These are phyloP conservation scores for Globisporangium mamillatum DNA, from an alignment of 352 stramenopile genomes.

Conservation along the genomic window DNA sequence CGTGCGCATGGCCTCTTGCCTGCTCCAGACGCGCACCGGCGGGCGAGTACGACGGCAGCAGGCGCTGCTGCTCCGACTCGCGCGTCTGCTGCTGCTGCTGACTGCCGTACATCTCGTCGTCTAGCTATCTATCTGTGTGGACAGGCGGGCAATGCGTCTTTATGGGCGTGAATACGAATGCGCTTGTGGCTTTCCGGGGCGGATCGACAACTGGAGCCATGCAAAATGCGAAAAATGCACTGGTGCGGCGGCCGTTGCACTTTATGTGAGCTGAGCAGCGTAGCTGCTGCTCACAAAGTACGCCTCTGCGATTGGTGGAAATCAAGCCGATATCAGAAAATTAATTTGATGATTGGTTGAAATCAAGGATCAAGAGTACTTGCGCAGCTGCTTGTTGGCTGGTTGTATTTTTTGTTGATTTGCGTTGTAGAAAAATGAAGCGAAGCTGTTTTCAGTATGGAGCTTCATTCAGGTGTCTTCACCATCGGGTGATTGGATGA, in stretches of 20 bases:
- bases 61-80: constrained; percentile 20
- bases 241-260: background rate
- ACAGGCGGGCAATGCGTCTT: background rate
- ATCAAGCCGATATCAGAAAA: background rate
- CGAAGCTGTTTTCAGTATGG: background rate
- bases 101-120: constrained; percentile 29
- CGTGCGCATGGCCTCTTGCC: constrained; percentile 21
- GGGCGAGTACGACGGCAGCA: constrained; percentile 68
- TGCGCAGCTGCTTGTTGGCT: constrained; percentile 2
- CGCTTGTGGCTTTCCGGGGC: background rate
- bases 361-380: background rate
- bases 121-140: background rate
- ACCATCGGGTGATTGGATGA: background rate
- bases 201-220: constrained; percentile 5
- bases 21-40: constrained; percentile 37
- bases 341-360: background rate
- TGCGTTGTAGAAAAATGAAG: background rate
- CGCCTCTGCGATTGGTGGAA: background rate
- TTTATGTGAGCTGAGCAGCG: background rate
- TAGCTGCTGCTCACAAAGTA: no score
- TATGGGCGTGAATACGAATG: background rate
- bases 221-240: background rate
- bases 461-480: background rate
- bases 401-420: background rate
- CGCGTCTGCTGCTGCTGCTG: constrained; percentile 33